Evolutionary conservation across 2,329 filamentous ascomycete species (phyloP).

Genomic region (Claviceps monticola): DNA sequence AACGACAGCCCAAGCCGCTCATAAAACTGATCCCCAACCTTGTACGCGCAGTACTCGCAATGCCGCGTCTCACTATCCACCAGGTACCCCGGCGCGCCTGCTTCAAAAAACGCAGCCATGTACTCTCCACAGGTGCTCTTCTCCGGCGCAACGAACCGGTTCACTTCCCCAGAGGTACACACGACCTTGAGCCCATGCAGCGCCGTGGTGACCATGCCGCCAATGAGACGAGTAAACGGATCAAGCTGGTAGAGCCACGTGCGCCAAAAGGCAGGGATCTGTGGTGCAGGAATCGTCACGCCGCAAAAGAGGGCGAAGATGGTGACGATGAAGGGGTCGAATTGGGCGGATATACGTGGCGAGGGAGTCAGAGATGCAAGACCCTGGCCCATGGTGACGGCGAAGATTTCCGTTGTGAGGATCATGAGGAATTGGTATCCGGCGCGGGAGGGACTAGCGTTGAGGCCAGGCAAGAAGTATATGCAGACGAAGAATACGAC

Average conservation of each 20-base stretch:
- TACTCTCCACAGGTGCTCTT: slow-evolving; percentile 61
- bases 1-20: slow-evolving; percentile 51
- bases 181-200: slow-evolving; percentile 50
- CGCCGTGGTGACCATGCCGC: slow-evolving; percentile 67
- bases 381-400: slow-evolving; percentile 64
- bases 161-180: slow-evolving; percentile 50
- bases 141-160: slow-evolving; percentile 50
- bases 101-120: slow-evolving; percentile 55
- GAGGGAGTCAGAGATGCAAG: slow-evolving; percentile 66
- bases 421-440: slow-evolving; percentile 83
- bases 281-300: slow-evolving; percentile 64
- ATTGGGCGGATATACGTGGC: slow-evolving; percentile 63
- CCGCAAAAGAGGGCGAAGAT: slow-evolving; percentile 78
- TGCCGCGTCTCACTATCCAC: slow-evolving; percentile 47
- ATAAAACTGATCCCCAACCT: slow-evolving; percentile 70
- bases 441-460: slow-evolving; percentile 46
- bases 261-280: slow-evolving; percentile 69
- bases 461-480: slow-evolving; percentile 74
- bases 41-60: slow-evolving; percentile 75
- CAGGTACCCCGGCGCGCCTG: slow-evolving; percentile 59
- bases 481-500: slow-evolving; percentile 69
- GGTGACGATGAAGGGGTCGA: slow-evolving; percentile 74
- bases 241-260: slow-evolving; percentile 72
- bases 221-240: slow-evolving; percentile 70
- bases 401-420: slow-evolving; percentile 71